These are phyloP conservation scores for Actinomortierella wolfii DNA, from an alignment of 371 early-diverging fungal species.

Conservation along the genomic window DNA sequence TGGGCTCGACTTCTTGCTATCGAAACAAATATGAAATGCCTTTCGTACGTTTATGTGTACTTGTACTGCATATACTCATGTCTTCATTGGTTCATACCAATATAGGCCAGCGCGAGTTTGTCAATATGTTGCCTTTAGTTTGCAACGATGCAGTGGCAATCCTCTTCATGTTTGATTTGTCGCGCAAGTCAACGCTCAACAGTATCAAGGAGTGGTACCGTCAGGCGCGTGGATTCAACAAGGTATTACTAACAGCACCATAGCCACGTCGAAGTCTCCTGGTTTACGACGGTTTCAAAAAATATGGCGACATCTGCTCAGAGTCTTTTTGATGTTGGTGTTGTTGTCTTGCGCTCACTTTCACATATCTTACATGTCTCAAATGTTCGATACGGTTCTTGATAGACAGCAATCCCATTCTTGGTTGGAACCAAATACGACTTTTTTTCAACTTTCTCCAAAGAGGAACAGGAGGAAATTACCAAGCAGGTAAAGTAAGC, in stretches of 20 bases:
- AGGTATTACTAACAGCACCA: too few species aligned
- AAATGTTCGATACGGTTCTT: not conserved
- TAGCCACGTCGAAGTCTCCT: slow-evolving; percentile 2
- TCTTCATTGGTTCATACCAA: too few species aligned
- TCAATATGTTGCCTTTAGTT: slow-evolving; percentile 96
- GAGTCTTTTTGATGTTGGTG: not conserved
- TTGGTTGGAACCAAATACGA: slow-evolving; percentile 98
- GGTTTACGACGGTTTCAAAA: not conserved
- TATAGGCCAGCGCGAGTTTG: slow-evolving; percentile 93
- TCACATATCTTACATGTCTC: not conserved
- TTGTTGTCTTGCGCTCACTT: slow-evolving; percentile 1
- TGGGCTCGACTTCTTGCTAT: too few species aligned
- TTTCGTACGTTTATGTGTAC: too few species aligned
- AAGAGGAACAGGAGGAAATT: slow-evolving; percentile 90
- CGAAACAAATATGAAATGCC: too few species aligned
- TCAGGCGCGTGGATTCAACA: slow-evolving; percentile 95
- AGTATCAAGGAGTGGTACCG: slow-evolving; percentile 96
- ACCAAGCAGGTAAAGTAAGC: slow-evolving; percentile 76
- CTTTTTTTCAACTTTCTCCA: slow-evolving; percentile 80
- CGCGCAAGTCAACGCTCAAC: slow-evolving; percentile 91
- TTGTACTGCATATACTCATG: too few species aligned
- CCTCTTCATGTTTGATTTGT: slow-evolving; percentile 95
- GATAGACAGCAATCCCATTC: slow-evolving; percentile 89
- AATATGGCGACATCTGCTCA: not conserved
- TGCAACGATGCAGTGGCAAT: slow-evolving; percentile 96